Base-by-base conservation (phyloP, 495 filamentous ascomycete genomes). In the Oidiodendron maius region DNA sequence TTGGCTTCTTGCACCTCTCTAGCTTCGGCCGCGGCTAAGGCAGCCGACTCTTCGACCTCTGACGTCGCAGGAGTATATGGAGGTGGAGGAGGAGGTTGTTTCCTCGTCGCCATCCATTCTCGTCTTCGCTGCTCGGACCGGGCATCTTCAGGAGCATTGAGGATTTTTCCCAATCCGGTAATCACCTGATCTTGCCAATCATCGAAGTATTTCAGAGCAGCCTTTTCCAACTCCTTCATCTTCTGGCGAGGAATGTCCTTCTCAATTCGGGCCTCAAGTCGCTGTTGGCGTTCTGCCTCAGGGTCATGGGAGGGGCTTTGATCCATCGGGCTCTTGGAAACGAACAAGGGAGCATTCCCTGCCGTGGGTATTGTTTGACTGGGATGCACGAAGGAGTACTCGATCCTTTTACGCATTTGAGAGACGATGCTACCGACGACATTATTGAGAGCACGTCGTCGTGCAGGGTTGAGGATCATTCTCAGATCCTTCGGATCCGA, bases 1-100 rank as follows among this genome's bases (percentile, higher is more conserved):
- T 65, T 63, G n/a, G 63, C 47, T 18, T 57, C 57, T 5, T 50
- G 32, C 6, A 58, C 24, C 42, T 56, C 53, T 16, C 55, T 43
- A n/a, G 30, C 24, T 26, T 49, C 48, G 16, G 45, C 40, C 12
- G 51, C 30, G 10, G 40, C 32, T 12, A 35, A 28, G 21, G 25
- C 18, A 12, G 30, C 36, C 6, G 35, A 37, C 22, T 48, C 39
- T 21, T 52, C 49, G n/a, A 17, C 12, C 3, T 44, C 35, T 1
- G 38, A 11, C 11, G 44, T 17, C 10, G 34, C 28, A 17, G 30
- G 24, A 4, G 48, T 25, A 34, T 59, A 59, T 10, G 56, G 15
- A n/a, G n/a, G n/a, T 3, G 56, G 56, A 17, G 56, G 56, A 8
- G 56, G 37, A 10, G 50, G 42, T 20, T 8, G 8, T 17, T 52